A percentile compares a stretch with the other conserved stretches of the same genome.
Conservation (phyloP, 2,329 filamentous ascomycete genomes). For the Penicillium sp. region DNA sequence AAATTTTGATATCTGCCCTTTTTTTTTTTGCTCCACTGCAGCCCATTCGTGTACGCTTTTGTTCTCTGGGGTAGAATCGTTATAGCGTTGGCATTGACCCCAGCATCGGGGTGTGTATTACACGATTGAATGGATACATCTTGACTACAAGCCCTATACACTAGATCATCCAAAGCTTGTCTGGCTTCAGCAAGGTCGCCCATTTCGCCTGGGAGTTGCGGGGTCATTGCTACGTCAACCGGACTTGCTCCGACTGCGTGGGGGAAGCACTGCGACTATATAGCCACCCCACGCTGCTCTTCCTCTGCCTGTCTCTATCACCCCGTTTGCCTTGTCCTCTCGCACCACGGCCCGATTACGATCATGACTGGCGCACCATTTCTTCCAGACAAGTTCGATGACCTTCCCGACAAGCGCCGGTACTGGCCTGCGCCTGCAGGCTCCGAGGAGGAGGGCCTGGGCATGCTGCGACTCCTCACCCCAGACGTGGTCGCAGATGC, state of each 20-base stretch:
- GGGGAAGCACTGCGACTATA: constrained; percentile 1
- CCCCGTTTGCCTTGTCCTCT: neutral
- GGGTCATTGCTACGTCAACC: constrained; percentile 19
- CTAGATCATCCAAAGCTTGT: constrained; percentile 18
- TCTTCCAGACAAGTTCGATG: constrained; percentile 36
- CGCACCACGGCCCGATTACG: neutral
- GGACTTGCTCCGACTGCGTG: constrained; percentile 21
- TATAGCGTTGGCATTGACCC: constrained; percentile 12
- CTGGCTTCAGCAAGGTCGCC: too few relatives aligned
- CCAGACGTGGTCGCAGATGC: constrained; percentile 52
- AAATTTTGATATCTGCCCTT: constrained; percentile 20
- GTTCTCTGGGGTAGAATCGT: constrained; percentile 13
- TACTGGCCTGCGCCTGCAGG: constrained; percentile 50
- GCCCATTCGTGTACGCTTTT: constrained; percentile 13
- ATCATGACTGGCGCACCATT: constrained; percentile 23
- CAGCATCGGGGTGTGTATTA: constrained; percentile 5
- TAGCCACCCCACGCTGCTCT: neutral
- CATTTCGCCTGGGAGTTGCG: too few relatives aligned
- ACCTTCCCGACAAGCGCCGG: constrained; percentile 49
- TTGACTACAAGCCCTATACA: neutral
- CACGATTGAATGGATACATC: constrained; percentile 5
- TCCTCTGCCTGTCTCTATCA: neutral
- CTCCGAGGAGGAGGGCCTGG: constrained; percentile 54
- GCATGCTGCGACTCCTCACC: constrained; percentile 53
- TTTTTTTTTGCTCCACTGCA: constrained; percentile 7